Conservation (phyloP, 2,329 filamentous ascomycete genomes). For the Botryosphaeria dothidea region DNA sequence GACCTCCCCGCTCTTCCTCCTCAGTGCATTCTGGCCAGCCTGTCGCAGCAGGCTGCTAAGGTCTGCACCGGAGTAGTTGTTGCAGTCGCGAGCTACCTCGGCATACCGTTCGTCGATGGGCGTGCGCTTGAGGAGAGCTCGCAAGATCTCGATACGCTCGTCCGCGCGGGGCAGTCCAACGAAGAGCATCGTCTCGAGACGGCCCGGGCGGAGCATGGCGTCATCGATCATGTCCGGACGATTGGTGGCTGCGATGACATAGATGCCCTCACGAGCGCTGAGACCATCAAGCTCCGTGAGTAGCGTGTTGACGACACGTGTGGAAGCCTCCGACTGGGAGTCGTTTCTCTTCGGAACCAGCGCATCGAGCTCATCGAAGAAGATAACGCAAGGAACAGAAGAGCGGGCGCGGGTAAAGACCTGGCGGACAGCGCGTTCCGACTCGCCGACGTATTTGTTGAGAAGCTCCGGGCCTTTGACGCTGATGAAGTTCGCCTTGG, state of each 20-base stretch:
- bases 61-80: conserved; percentile 75
- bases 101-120: conserved; percentile 58
- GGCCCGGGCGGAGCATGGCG: conserved; percentile 88
- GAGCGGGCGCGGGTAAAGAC: conserved; percentile 87
- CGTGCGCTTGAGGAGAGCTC: conserved; percentile 61
- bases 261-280: conserved; percentile 77
- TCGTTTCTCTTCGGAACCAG: conserved; percentile 83
- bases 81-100: conserved; percentile 70
- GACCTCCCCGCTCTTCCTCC: conserved; percentile 47
- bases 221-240: conserved; percentile 94
- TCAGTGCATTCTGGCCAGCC: conserved; percentile 60
- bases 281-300: conserved; percentile 93
- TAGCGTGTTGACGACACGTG: conserved; percentile 90
- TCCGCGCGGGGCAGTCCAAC: conserved; percentile 79
- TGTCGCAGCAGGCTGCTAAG: conserved; percentile 59
- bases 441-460: conserved; percentile 95
- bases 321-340: conserved; percentile 74
- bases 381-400: conserved; percentile 88
- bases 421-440: conserved; percentile 87
- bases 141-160: conserved; percentile 83
- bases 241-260: conserved; percentile 93
- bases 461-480: conserved; percentile 95
- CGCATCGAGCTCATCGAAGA: conserved; percentile 97
- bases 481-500: conserved; percentile 95
- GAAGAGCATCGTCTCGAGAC: conserved; percentile 84